Evolutionary conservation across 2,329 filamentous ascomycete species (phyloP), one percentile per base, ranked within the genome.

Genomic region (Apiospora pterosperma): DNA sequence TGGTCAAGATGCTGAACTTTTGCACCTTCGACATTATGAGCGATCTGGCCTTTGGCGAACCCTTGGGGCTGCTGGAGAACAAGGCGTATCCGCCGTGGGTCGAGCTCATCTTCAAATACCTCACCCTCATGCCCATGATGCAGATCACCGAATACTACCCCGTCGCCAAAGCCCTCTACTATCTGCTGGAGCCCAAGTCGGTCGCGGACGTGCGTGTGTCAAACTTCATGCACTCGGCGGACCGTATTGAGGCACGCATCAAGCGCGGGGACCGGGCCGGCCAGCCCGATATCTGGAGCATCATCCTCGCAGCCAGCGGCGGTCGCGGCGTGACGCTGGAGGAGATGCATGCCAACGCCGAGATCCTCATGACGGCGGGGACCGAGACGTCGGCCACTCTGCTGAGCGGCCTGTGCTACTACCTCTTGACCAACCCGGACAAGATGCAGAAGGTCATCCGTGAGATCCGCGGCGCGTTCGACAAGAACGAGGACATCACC

Each of bases 21-120:
- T 64, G 72, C 2, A 73, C 77, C 5, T 78, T 79, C 66, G 77
- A 78, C 68, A 71, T 78, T 39, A 74, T 78, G 42, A 77, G 77
- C 23, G 79, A 81, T 63, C 72, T 82, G 42, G 75, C 79, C 0
- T 82, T 81, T 67, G 79, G 78, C 4, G 75, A 80, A 62, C 74
- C 76, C 1, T 79, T 79, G 66, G 71, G 71, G 3, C 74, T 72
- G 67, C 67, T 79, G 11, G 74, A 38, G 68, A 66, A 38, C 73
- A 71, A 67, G 28, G 61, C 63, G 69, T 66, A 63, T 67, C 68
- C 62, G 16, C 61, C 61, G 23, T 73, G 71, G 71, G 65, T 71
- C 12, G 38, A 34, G n/a, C 16, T 31, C 23, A 38, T 67, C 11
- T 68, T 55, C 62, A 60, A 38, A 3, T 70, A 71, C 61, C 63